Evolutionary conservation across 306 rosid genomes (phyloP).

Genomic region (Rubus idaeus): DNA sequence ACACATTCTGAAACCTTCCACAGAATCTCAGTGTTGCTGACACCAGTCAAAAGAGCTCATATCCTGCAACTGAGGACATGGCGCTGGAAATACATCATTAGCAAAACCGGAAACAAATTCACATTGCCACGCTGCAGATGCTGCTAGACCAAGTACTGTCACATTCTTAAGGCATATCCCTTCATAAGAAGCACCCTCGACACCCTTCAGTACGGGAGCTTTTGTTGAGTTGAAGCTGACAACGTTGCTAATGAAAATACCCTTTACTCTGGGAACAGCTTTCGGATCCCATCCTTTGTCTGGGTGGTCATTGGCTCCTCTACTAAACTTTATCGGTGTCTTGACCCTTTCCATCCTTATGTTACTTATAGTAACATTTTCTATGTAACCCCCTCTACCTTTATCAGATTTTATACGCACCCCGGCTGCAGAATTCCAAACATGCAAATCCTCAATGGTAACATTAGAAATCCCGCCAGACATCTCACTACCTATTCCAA

Average conservation of each 20-base stretch:
- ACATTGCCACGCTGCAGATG: conserved; percentile 67
- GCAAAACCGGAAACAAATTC: conserved; percentile 70
- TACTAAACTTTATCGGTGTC: conserved; percentile 78
- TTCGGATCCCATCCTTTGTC: conserved; percentile 89
- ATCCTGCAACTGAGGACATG: conserved; percentile 67
- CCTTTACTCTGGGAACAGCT: conserved; percentile 72
- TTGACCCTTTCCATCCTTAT: conserved; percentile 79
- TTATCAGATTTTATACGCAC: conserved; percentile 79
- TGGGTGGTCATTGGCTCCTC: conserved; percentile 91
- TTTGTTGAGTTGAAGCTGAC: conserved; percentile 69
- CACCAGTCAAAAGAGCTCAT: conserved; percentile 45
- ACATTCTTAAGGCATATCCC: conserved; percentile 74
- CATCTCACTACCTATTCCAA: conserved; percentile 98
- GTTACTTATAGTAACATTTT: conserved; percentile 57
- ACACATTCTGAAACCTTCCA: background rate
- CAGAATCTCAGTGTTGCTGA: conserved; percentile 28
- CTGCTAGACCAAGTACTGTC: conserved; percentile 53
- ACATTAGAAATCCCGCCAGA: conserved; percentile 88
- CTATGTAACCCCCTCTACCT: conserved; percentile 85
- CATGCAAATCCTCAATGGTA: conserved; percentile 68
- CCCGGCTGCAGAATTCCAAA: conserved; percentile 90
- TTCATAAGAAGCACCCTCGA: conserved; percentile 61
- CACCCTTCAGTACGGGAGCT: conserved; percentile 69
- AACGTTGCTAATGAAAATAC: conserved; percentile 59
- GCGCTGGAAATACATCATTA: conserved; percentile 59